Evolutionary conservation across 805 yeast species (phyloP).

Genomic region (Starmerella stigmatis): DNA sequence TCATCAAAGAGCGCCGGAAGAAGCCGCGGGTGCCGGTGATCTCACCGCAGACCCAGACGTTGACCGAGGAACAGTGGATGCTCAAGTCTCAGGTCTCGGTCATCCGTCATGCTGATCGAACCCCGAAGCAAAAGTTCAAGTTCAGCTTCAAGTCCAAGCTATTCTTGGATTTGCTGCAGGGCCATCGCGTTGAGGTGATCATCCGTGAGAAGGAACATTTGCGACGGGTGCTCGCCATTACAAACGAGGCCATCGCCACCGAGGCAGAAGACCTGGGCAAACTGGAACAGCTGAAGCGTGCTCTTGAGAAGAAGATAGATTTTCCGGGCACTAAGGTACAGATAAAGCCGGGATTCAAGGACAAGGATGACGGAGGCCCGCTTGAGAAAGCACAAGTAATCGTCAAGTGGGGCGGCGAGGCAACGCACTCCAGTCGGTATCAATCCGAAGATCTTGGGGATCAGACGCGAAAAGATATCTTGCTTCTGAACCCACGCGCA

Average conservation of each 20-base stretch:
- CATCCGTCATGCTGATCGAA: constrained; percentile 94
- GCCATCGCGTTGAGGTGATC: constrained; percentile 91
- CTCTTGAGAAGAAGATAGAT: constrained; percentile 76
- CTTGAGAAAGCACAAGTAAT: constrained; percentile 94
- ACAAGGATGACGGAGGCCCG: constrained; percentile 36
- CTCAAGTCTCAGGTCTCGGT: constrained; percentile 87
- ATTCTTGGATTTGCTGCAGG: constrained; percentile 77
- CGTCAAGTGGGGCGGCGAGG: constrained; percentile 98
- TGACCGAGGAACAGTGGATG: constrained; percentile 74
- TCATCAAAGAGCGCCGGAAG: constrained; percentile 47
- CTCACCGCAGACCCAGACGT: constrained; percentile 11
- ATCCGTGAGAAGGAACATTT: constrained; percentile 82
- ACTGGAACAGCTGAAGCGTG: constrained; percentile 62
- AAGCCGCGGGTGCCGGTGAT: constrained; percentile 21
- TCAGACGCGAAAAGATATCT: constrained; percentile 84
- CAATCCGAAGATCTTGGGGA: constrained; percentile 95
- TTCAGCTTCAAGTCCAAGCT: constrained; percentile 84
- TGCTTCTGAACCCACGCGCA: constrained; percentile 72
- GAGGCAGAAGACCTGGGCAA: constrained; percentile 75
- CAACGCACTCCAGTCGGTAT: constrained; percentile 91
- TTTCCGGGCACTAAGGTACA: constrained; percentile 97
- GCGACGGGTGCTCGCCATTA: constrained; percentile 73
- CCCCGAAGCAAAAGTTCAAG: constrained; percentile 96
- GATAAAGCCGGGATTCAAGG: constrained; percentile 57
- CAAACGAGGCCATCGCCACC: constrained; percentile 60